phyloP scores from a whole-genome alignment of 2,329 filamentous ascomycete genomes.

The Xylariaceae sp. region DNA sequence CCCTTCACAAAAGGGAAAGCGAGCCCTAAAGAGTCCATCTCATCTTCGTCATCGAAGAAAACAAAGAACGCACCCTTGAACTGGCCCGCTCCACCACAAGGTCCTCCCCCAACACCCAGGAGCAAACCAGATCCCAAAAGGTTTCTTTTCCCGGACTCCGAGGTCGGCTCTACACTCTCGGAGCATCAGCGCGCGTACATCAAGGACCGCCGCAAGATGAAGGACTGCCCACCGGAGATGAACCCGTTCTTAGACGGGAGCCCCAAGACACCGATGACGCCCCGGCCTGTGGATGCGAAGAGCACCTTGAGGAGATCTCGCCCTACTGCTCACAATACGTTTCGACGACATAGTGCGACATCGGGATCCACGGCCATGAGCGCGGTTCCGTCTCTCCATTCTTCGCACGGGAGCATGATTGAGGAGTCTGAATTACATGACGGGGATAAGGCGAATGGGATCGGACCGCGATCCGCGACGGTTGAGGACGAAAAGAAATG shows the following conservation, averaged over 20 bases:
- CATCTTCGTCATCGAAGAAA: not conserved
- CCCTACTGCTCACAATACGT: not conserved
- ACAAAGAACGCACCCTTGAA: not conserved
- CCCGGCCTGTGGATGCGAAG: not conserved
- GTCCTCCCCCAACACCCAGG: not conserved
- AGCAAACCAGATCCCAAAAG: conserved; percentile 11
- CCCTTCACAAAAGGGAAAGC: not conserved
- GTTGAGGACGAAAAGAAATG: too few species aligned
- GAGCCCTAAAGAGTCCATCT: not conserved
- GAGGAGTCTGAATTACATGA: not conserved
- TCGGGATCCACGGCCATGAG: not conserved
- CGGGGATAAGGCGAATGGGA: too few species aligned
- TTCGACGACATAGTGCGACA: not conserved
- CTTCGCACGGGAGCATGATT: not conserved
- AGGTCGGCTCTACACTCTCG: conserved; percentile 22
- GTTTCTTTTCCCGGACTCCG: conserved; percentile 29
- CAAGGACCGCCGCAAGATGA: conserved; percentile 18
- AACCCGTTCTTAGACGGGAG: conserved; percentile 22
- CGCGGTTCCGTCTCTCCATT: not conserved
- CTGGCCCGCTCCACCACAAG: conserved; percentile 28
- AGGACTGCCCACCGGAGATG: conserved; percentile 13
- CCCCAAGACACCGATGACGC: not conserved
- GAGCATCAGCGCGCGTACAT: conserved; percentile 26
- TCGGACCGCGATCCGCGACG: too few species aligned
- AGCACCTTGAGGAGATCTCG: too few species aligned